Base-by-base conservation (phyloP, 2,329 filamentous ascomycete genomes). In the Scopulariopsis brevicaulis region DNA sequence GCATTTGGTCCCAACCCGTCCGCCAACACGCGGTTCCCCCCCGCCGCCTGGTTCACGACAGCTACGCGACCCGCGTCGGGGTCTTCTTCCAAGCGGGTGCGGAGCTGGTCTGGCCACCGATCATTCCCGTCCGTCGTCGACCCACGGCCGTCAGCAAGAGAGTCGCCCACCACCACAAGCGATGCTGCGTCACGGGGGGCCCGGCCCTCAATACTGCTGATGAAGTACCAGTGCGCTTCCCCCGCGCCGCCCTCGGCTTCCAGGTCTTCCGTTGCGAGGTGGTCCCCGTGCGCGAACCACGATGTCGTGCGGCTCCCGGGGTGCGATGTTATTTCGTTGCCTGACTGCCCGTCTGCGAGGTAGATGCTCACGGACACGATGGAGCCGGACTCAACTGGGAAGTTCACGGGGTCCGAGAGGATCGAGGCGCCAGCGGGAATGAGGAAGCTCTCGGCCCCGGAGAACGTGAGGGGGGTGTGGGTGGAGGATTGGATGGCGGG, bases 81-180 rank as follows among this genome's bases (percentile, higher is more conserved):
- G 56, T 71, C 62, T 58, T 71, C 54, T 64, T 77, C 71, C 64
- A 83, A 64, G 53, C 73, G 72, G 11, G 66, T 63, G 25, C 78
- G 70, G 8, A 84, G 70, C 10, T 65, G 65, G 64, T 74, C 71
- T 0, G 72, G 70, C 72, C 71, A 74, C 53, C 73, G 69, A 65
- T 83, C 75, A 68, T 86, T 85, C 24, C 66, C 69, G 67, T 86
- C 78, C 20, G 78, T 80, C 34, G 77, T 80, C 59, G 77, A 82
- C 51, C 81, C 81, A 28, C 82, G 74, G 12, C 84, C 84, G 64
- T 87, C 84, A 3, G 83, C 86, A 65, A 87, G 84, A 64, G 78
- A 83, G 67, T 87, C 84, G n/a, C 84, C 84, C 1, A 87, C 71
- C 25, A 87, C 75, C 22, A 74, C 77, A 37, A 86, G 74, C 1